Base-by-base conservation (phyloP, 805 yeast genomes). In the Ogataea nonfermentans region DNA sequence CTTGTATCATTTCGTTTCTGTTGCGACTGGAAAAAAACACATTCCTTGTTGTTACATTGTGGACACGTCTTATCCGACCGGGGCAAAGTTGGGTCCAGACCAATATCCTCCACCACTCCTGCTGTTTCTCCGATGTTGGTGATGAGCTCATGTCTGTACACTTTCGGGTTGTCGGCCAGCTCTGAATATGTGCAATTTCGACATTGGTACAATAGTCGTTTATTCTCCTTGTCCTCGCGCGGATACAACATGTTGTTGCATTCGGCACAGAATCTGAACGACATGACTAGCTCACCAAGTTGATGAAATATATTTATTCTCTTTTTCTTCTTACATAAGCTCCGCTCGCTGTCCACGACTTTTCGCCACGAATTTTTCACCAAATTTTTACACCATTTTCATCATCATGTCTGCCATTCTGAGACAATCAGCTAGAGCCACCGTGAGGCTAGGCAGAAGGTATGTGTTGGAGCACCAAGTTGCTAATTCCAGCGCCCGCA, bases 181-280 rank as follows among this genome's bases (percentile, higher is more conserved):
- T 93, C 98, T 4, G 95, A 86, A 64, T 91, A 91, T 36, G 87
- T 79, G 61, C 99, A 93, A 58, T 91, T 90, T 58, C 99, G 80
- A 67, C 99, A 93, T 43, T 95, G 90, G 62, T 86, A 93, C 43
- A 91, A 70, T 46, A 93, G 68, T 49, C 88, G 64, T 59, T 77
- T 79, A 49, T 77, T 71, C 43, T 82, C 87, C 57, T 84, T 86
- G 61, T 93, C 98, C 69, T 93, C 99, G 52, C 87, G 79, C 14
- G 99, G 99, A 63, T 93, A 93, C 67, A 93, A 76, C 99, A 93
- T 93, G 62, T 93, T 93, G 75, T 93, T 93, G 77, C 55, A 91
- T 61, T 91, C 95, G 56, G 93, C 81, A 66, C 99, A 91, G 71
- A 91, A 91, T 62, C 96, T 77, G 68, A 93, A 91, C 38, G 96